Evolutionary conservation across 441 rosid genomes (phyloP), one percentile per base, ranked within the genome.

Genomic region (Bocquillonia castaneifolia): DNA sequence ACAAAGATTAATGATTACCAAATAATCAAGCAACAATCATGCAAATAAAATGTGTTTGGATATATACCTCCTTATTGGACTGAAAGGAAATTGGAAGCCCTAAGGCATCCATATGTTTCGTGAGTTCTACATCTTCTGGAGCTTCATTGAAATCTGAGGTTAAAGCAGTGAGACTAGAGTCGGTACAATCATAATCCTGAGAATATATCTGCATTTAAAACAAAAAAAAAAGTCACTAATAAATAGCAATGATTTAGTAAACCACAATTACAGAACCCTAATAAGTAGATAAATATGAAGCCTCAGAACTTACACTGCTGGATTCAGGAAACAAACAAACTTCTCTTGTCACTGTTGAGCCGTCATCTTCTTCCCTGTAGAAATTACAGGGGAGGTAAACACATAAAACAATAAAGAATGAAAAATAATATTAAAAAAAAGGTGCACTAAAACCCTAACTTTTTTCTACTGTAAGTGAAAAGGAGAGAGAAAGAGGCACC

Each of bases 71-170:
- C 75, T 88, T 91, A 56, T 72, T 91, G 10, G 93, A 82, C 68
- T 78, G 79, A 74, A 94, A 94, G 3, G 92, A 77, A 66, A 83
- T 68, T 1, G 97, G 99, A 76, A 94, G 97, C 65, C 94, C 97
- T 55, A 87, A 56, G 47, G 71, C 86, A 56, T 79, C 76, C 97
- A 91, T 87, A 78, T 86, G 85, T 57, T 79, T 68, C 1, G 74
- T 59, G 75, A 86, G 66, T 66, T 81, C 87, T 34, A 72, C 59
- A 29, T 88, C 91, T 69, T 77, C 91, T 12, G 55, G 70, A 25
- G 48, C 72, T 56, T 23, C 52, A 32, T 50, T 64, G 48, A 65
- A 44, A 26, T 82, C 91, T 81, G 53, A 64, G 50, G 66, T 57
- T 12, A 79, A 47, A 63, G 57, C 64, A 31, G 62, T 65, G 39